phyloP scores from a whole-genome alignment of 129 eudicot species.

The Logfia minima region DNA sequence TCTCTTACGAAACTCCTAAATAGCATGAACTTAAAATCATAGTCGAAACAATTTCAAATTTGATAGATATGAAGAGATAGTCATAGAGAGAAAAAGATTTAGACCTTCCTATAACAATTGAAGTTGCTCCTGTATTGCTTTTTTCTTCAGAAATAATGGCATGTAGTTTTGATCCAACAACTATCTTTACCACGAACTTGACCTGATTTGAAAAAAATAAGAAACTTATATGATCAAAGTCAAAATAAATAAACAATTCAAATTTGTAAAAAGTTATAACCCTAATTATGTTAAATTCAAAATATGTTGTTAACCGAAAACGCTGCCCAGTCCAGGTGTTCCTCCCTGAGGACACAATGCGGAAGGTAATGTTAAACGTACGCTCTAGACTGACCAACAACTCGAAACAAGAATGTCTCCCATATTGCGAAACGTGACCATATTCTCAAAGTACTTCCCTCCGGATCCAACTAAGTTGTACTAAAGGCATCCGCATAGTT shows the following conservation, averaged over 20 bases:
- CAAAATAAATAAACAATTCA: background rate
- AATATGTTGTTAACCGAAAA: no score
- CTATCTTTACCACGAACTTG: slow-evolving; percentile 43
- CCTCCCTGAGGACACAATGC: no score
- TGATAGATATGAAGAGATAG: background rate
- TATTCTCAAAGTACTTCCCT: no score
- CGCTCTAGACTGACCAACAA: no score
- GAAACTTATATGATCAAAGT: background rate
- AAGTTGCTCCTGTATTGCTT: slow-evolving; percentile 38
- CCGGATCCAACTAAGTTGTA: no score
- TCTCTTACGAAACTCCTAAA: slow-evolving; percentile 42
- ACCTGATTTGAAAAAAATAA: slow-evolving; percentile 32
- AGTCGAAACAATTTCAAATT: background rate
- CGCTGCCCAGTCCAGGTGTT: no score
- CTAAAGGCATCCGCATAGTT: no score
- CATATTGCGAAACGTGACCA: no score
- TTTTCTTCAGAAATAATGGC: slow-evolving; percentile 37
- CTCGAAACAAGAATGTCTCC: no score
- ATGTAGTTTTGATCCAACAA: slow-evolving; percentile 31
- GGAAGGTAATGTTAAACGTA: no score
- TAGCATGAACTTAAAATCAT: background rate
- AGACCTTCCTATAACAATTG: slow-evolving; percentile 43
- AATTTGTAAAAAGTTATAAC: no score
- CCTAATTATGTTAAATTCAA: no score
- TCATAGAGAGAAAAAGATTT: background rate